A percentile compares a stretch with the other conserved stretches of the same genome.
phyloP scores from a whole-genome alignment of 345 rosid genomes.

The Moricandia moricandioides region DNA sequence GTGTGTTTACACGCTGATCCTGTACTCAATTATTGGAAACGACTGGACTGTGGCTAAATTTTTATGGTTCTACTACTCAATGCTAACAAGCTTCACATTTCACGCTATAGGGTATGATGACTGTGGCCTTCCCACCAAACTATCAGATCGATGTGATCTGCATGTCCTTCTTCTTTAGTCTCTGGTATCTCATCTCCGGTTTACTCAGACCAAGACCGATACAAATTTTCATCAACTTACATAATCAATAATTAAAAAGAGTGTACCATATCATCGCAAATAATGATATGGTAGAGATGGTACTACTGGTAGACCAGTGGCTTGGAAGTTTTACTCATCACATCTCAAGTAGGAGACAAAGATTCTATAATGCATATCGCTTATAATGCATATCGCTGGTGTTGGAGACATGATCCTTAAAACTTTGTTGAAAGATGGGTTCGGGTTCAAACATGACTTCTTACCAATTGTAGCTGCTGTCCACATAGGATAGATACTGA shows the following conservation, averaged over 20 bases:
- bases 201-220: conserved; percentile 67
- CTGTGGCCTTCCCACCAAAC: conserved; percentile 66
- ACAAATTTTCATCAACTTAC: not conserved
- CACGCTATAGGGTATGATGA: conserved; percentile 77
- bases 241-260: not conserved
- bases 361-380: not conserved
- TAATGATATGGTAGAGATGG: conserved; percentile 94
- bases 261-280: conserved; percentile 40
- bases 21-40: conserved; percentile 75
- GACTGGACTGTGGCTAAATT: conserved; percentile 40
- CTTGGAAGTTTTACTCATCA: conserved; percentile 66
- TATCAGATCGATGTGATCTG: conserved; percentile 60
- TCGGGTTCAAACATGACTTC: not conserved
- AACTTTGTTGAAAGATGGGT: not conserved
- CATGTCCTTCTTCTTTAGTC: conserved; percentile 74
- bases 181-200: conserved; percentile 86
- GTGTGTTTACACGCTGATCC: conserved; percentile 46
- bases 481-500: conserved; percentile 49
- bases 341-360: conserved; percentile 46
- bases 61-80: too few species aligned
- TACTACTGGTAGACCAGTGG: conserved; percentile 70
- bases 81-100: conserved; percentile 60
- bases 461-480: conserved; percentile 49
- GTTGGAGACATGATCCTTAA: not conserved
- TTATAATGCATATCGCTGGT: not conserved